Base-by-base conservation (phyloP, 371 early-diverging fungal genomes). In the Massospora cicadina region DNA sequence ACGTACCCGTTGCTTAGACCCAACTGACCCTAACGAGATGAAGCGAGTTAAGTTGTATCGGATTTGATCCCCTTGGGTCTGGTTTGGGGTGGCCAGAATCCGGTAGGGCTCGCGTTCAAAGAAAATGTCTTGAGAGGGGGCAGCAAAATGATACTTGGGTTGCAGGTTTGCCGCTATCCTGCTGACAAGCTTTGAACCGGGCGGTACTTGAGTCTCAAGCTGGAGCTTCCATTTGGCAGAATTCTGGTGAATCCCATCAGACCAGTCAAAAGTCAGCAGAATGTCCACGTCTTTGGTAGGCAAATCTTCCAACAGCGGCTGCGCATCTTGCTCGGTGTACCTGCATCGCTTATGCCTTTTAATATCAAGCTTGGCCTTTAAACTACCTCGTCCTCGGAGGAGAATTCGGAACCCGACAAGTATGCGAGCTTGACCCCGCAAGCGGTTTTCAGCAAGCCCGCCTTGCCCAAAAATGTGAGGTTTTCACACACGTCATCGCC, bases 101-200 rank as follows among this genome's bases (percentile, higher is more conserved):
- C 17, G 5, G 43, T 10, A 93, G 17, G 95, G 94, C 56, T 86
- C 85, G 2, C 94, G 76, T 73, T 95, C 92, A 66, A 79, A 89
- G 68, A 91, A 93, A 21, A 24, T 7, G 13, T 71, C 56, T 25
- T 70, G 70, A 65, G 79, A 81, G 0, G 80, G 73, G 0, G 84
- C 69, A 7, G 89, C 85, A 78, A 95, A 91, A 68, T 90, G 90
- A 70, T 93, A 95, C 33, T 90, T 76, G 3, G 95, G 95, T 67
- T 43, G 43, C 43, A 43, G 43, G 10, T 43, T 43, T 43, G 43
- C 86, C 81, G 27, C 21, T 56, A 56, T 56, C 23, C 21, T 2
- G 21, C 21, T 24, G 21, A 21, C 7, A 89, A 67, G 12, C 71
- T 68, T 32, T 72, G 65, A 2, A 79, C 75, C 10, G 82, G 56